phyloP scores from a whole-genome alignment of 2,329 filamentous ascomycete genomes.

The Fusarium aywerte region DNA sequence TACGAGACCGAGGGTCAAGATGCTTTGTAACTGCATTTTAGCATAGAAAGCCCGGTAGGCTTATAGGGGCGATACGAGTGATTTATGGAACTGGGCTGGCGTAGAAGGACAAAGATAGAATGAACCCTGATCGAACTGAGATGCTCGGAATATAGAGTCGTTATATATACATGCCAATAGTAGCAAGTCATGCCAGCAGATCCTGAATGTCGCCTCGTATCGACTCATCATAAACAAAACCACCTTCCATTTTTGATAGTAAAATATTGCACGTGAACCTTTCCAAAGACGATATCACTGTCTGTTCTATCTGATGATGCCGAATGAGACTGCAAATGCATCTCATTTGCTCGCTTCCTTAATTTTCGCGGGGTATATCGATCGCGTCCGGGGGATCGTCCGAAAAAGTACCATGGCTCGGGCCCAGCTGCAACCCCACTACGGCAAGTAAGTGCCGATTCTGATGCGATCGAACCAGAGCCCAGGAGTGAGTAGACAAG shows the following conservation, averaged over 20 bases:
- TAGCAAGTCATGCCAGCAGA: not conserved
- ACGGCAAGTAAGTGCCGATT: constrained; percentile 19
- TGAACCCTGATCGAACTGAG: not conserved
- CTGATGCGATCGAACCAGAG: constrained; percentile 23
- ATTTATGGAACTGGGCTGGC: not conserved
- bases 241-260: constrained; percentile 3
- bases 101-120: fast-evolving
- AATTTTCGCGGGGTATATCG: constrained; percentile 11
- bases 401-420: not conserved
- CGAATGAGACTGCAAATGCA: not conserved
- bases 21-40: constrained; percentile 14
- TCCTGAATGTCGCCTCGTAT: not conserved
- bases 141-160: not conserved
- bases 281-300: too few species aligned
- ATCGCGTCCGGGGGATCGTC: constrained; percentile 19
- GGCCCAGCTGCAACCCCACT: constrained; percentile 9
- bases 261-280: not conserved
- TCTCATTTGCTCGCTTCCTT: constrained; percentile 15
- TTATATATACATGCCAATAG: not conserved
- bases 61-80: not conserved
- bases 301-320: not conserved
- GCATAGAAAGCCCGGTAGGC: too few species aligned
- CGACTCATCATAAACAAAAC: not conserved
- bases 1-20: constrained; percentile 7
- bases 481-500: not conserved